phyloP scores from a whole-genome alignment of 2,329 filamentous ascomycete genomes.

The Nothophoma quercina region DNA sequence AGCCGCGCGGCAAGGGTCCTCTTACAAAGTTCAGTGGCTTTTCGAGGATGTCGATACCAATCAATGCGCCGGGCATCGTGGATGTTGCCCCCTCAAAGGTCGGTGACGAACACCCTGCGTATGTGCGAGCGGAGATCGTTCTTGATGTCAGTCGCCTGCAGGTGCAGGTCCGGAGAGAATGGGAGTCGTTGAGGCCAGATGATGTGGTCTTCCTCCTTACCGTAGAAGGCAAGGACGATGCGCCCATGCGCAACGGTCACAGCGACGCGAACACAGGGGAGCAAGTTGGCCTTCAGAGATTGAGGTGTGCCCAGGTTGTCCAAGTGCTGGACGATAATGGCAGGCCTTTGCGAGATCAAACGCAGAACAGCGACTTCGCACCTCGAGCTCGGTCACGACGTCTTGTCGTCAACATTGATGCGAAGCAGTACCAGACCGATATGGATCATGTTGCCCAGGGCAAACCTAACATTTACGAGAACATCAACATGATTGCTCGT shows the following conservation, averaged over 20 bases:
- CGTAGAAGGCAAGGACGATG: conserved; percentile 68
- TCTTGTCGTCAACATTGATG: conserved; percentile 82
- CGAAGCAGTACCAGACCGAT: conserved; percentile 79
- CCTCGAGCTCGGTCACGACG: conserved; percentile 68
- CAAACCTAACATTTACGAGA: conserved; percentile 81
- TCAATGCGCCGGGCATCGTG: conserved; percentile 83
- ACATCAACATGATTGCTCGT: conserved; percentile 85
- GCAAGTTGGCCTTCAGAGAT: conserved; percentile 70
- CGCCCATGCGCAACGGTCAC: conserved; percentile 63
- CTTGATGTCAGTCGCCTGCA: conserved; percentile 83
- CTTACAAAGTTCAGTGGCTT: conserved; percentile 78
- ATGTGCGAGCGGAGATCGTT: conserved; percentile 84
- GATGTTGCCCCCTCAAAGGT: conserved; percentile 85
- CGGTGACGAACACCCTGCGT: conserved; percentile 81
- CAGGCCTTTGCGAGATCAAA: conserved; percentile 70
- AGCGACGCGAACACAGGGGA: conserved; percentile 60
- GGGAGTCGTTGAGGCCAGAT: conserved; percentile 85
- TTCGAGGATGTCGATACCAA: conserved; percentile 90
- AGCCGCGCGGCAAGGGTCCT: conserved; percentile 73
- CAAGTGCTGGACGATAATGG: conserved; percentile 88
- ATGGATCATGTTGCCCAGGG: conserved; percentile 69
- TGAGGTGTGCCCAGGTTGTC: conserved; percentile 85
- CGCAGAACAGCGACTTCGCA: conserved; percentile 69
- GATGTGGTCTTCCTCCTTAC: conserved; percentile 90
- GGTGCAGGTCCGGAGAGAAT: conserved; percentile 79